A percentile compares a stretch with the other conserved stretches of the same genome.
These are phyloP conservation scores for Venturia oleaginea DNA, from an alignment of 2,329 filamentous ascomycete genomes.

Conservation along the genomic window DNA sequence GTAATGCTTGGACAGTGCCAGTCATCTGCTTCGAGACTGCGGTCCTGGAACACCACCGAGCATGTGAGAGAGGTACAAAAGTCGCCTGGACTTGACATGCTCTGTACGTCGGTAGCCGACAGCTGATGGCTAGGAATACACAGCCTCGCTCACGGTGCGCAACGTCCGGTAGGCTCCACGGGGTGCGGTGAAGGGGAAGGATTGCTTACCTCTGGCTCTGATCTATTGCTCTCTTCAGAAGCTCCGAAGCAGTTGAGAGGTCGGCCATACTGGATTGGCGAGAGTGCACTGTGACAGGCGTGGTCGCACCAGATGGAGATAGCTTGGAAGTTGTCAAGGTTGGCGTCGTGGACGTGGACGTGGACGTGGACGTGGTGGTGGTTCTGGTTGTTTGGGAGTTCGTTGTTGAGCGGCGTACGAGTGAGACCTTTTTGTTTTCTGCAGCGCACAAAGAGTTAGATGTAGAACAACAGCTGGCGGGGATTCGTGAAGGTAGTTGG, in stretches of 20 bases:
- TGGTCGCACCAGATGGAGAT: slow-evolving; percentile 43
- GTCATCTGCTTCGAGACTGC: slow-evolving; percentile 10
- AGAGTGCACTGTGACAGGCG: slow-evolving; percentile 23
- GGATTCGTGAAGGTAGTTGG: not conserved
- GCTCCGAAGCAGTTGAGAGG: not conserved
- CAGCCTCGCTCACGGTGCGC: not conserved
- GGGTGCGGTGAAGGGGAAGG: not conserved
- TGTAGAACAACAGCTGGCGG: not conserved
- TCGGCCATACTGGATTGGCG: not conserved
- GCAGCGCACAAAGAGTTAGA: not conserved
- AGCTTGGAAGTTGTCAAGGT: not conserved
- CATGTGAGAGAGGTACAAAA: slow-evolving; percentile 9
- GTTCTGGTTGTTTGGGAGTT: not conserved
- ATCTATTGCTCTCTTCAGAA: not conserved
- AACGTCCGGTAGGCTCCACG: not conserved
- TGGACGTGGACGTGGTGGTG: not conserved
- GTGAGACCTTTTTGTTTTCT: no score
- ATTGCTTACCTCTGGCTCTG: slow-evolving; percentile 8
- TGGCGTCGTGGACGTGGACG: not conserved
- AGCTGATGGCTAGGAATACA: not conserved
- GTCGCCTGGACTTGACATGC: not conserved
- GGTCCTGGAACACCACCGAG: not conserved
- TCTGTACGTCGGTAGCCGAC: not conserved
- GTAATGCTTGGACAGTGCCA: slow-evolving; percentile 15
- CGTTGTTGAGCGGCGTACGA: not conserved